Evolutionary conservation across 495 filamentous ascomycete species (phyloP), one percentile per base, ranked within the genome.

Genomic region (Clavariopsis aquatica): DNA sequence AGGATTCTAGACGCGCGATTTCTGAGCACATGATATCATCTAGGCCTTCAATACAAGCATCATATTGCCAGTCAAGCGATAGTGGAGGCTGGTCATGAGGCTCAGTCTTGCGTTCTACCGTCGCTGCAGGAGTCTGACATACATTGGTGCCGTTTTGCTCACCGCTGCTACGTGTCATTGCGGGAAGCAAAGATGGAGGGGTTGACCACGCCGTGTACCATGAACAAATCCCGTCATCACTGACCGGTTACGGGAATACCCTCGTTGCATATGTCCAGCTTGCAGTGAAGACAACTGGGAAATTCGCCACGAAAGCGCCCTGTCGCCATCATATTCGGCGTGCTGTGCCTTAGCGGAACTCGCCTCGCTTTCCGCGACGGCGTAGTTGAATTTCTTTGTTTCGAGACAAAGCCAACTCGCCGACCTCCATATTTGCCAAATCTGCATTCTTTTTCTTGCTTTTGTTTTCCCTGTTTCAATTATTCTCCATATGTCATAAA

Each of bases 121-220:
- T 49, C 47, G 12, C 26, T 27, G 47, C 5, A 27, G 47, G 47
- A 27, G 15, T 49, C 47, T 49, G 6, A 49, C 47, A 27, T 49
- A 49, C 47, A 49, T 49, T 49, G 47, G 47, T 27, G 47, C 47
- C 47, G 5, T n/a, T 23, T 23, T 24, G 47, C 47, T 49, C 47
- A 49, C 47, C 47, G 47, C 47, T 24, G 6, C 38, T 43, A 43
- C 38, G 38, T 43, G 38, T 2, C 15, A 43, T 43, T 43, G 15
- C 38, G 38, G 15, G 15, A 10, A 43, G 38, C 3, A n/a, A 43
- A 43, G 2, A 3, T 43, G 15, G 38, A 43, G 38, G 38, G 38
- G 38, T 43, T 6, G 15, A 43, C 13, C 9, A 17, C 38, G 38
- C 6, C 9, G 8, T 17, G 38, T 43, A 43, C 9, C 3, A 17